Base-by-base conservation (phyloP, 179 eudicot species). In the Beta macrorhiza region DNA sequence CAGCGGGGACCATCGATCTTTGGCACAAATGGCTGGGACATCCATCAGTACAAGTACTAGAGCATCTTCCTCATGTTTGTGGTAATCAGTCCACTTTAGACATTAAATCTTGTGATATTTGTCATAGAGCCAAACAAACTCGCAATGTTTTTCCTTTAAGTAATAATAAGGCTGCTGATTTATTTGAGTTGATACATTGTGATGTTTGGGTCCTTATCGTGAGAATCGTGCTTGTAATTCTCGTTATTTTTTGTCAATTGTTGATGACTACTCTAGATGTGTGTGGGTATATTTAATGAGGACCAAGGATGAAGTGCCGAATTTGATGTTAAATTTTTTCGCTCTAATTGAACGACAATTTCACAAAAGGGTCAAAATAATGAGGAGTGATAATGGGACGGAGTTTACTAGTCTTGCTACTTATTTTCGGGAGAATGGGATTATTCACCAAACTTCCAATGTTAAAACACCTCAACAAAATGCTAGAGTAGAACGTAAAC, bases 61-160 rank as follows among this genome's bases (percentile, higher is more conserved):
- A 16, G 70, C 32, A 20, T 65, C 42, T 65, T 65, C 70, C 70
- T 65, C 44, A 25, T 65, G 42, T 65, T 65, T 6, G 42, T 65
- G 9, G 44, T 0, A 10, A 20, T 65, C 4, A 20, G 9, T 3
- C 5, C 19, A 37, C 11, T n/a, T 74, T 74, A 12, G n/a, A 65
- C 22, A 6, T 65, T 22, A 7, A 22, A 20, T 3, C 70, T 65
- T 65, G 49, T 57, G 47, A 74, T 74, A 32, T 74, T 56, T 55
- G 64, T 56, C 22, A 16, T 74, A 19, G 78, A 45, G 49, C 78
- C 22, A 74, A 74, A 8, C 64, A 74, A 74, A 72, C 75, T 45
- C 55, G 58, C 32, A 29, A 29, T 29, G 32, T 29, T 29, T 29
- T 29, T 29, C 32, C 32, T 29, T 29, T 29, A 29, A 29, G 32